Conservation (phyloP, 2,329 filamentous ascomycete species). For the Pseudogymnoascus sp. region DNA sequence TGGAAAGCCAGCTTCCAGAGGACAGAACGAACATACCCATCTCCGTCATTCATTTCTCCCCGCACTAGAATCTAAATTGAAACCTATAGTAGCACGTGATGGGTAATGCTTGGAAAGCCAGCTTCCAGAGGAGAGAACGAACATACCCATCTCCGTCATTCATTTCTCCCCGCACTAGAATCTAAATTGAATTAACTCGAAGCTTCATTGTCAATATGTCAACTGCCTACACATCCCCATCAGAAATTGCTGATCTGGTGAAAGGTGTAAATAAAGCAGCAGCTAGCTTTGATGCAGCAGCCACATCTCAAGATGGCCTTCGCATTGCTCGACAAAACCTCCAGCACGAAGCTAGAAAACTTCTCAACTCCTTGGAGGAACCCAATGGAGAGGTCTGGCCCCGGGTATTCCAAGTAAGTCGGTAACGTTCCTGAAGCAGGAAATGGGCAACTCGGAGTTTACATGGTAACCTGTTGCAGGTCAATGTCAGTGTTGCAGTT, state of each 20-base stretch:
- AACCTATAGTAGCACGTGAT: neutral
- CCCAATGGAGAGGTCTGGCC: conserved; percentile 21
- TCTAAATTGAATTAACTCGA: neutral
- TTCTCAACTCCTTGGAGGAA: conserved; percentile 19
- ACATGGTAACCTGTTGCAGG: conserved; percentile 10
- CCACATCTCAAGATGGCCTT: conserved; percentile 11
- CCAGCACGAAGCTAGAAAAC: conserved; percentile 18
- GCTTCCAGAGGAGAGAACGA: neutral
- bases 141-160: neutral
- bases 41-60: neutral
- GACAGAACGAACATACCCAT: neutral
- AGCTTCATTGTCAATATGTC: conserved; percentile 12
- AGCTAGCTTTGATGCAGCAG: conserved; percentile 11
- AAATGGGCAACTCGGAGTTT: neutral
- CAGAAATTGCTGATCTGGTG: conserved; percentile 16
- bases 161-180: neutral
- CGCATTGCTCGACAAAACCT: conserved; percentile 17
- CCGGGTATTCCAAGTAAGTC: conserved; percentile 17
- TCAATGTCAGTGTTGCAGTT: conserved; percentile 19
- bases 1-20: neutral
- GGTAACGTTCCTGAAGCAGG: neutral
- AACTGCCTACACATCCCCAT: conserved; percentile 12
- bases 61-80: too few relatives aligned
- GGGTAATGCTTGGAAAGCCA: neutral
- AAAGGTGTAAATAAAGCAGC: conserved; percentile 15